Evolutionary conservation across 495 filamentous ascomycete genomes (phyloP).

Genomic region (Aspergillus incahuasiensis): DNA sequence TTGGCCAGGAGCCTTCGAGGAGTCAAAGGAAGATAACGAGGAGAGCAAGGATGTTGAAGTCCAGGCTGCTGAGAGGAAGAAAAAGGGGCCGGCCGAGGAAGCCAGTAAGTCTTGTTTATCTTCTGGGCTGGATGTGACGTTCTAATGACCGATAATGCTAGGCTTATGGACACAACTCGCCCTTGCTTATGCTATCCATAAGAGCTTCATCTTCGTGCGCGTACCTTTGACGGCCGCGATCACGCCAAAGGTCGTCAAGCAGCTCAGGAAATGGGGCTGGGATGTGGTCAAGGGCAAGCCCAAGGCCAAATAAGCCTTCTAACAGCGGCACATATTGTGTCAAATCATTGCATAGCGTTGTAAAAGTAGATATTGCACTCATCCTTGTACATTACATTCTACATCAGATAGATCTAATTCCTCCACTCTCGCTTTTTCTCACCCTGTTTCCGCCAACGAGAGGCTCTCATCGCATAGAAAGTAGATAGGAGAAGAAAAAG

Average conservation of each 20-base stretch:
- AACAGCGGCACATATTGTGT: neutral
- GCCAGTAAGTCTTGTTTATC: conserved; percentile 47
- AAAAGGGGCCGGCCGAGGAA: conserved; percentile 16
- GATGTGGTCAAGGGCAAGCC: conserved; percentile 61
- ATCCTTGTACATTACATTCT: conserved; percentile 22
- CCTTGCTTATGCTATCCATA: conserved; percentile 95
- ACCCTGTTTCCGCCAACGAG: conserved; percentile 12
- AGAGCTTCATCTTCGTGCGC: conserved; percentile 92
- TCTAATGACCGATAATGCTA: conserved; percentile 21
- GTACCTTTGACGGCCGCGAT: conserved; percentile 86
- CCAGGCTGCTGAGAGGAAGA: conserved; percentile 28
- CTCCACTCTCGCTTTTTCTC: conserved; percentile 25
- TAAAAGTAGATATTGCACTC: conserved; percentile 13
- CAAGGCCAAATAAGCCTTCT: conserved; percentile 38
- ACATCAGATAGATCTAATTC: conserved; percentile 39
- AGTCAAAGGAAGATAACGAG: conserved; percentile 14
- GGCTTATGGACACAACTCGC: conserved; percentile 85
- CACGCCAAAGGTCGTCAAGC: conserved; percentile 86
- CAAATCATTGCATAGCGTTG: conserved; percentile 25
- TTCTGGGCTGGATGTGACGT: neutral
- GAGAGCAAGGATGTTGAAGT: conserved; percentile 20
- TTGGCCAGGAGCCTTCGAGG: conserved; percentile 22
- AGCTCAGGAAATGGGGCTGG: conserved; percentile 79
- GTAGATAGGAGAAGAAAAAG: neutral
- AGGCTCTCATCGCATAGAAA: conserved; percentile 7